A percentile compares a stretch with the other conserved stretches of the same genome.
Evolutionary conservation across 2,329 filamentous ascomycete species (phyloP).

Genomic region (Cordyceps fumosorosea): DNA sequence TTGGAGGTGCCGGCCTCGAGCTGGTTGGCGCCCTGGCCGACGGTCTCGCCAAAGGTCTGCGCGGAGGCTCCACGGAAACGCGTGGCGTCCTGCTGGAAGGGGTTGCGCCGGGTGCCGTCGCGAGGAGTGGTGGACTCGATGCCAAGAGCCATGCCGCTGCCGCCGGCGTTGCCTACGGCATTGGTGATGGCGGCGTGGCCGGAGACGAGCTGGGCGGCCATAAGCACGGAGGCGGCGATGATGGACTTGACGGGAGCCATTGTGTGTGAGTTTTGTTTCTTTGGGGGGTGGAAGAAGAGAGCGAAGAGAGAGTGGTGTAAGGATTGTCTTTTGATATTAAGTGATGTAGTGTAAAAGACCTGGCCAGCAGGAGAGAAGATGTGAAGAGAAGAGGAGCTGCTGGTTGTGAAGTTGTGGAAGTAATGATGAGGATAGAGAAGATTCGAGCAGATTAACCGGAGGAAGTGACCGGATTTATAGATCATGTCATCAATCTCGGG

Average conservation of each 20-base stretch:
- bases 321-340: neutral
- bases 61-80: slow-evolving; percentile 50
- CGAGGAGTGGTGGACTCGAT: slow-evolving; percentile 52
- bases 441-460: slow-evolving; percentile 9
- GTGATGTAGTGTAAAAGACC: slow-evolving; percentile 1
- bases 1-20: slow-evolving; percentile 48
- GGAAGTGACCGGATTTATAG: slow-evolving; percentile 8
- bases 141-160: slow-evolving; percentile 44
- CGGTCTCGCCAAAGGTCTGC: slow-evolving; percentile 51
- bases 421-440: slow-evolving; percentile 12
- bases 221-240: slow-evolving; percentile 41
- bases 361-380: slow-evolving; percentile 9
- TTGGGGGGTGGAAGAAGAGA: neutral
- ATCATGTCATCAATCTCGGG: neutral
- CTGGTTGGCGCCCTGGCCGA: slow-evolving; percentile 49
- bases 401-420: slow-evolving; percentile 7
- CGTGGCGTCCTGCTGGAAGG: slow-evolving; percentile 59
- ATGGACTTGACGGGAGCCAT: slow-evolving; percentile 23
- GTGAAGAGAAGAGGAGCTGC: slow-evolving; percentile 2
- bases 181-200: slow-evolving; percentile 55
- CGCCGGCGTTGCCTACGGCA: slow-evolving; percentile 52
- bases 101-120: slow-evolving; percentile 51
- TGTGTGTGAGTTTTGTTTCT: slow-evolving; percentile 21
- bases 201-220: slow-evolving; percentile 48
- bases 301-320: neutral